These are phyloP conservation scores for Chrysosporium keratinophilum DNA, from an alignment of 2,329 filamentous ascomycete species.

Conservation along the genomic window DNA sequence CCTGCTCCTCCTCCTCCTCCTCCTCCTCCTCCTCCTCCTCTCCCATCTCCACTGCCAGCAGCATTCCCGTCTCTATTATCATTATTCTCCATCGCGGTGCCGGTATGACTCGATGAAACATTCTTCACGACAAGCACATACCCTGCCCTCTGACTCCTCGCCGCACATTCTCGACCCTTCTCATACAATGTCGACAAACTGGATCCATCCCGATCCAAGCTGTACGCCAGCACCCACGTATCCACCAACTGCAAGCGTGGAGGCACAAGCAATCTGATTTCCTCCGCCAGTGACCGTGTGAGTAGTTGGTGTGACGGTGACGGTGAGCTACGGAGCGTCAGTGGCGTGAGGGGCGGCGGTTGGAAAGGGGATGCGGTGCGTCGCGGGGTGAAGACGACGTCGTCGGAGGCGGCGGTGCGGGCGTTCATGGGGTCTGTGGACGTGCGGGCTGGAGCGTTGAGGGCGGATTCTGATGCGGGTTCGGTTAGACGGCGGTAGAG, in stretches of 20 bases:
- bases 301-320: constrained; percentile 54
- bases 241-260: constrained; percentile 78
- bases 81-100: constrained; percentile 5
- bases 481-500: constrained; percentile 56
- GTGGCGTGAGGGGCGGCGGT: constrained; percentile 75
- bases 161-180: constrained; percentile 57
- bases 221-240: constrained; percentile 78
- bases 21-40: constrained; percentile 31
- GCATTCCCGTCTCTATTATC: constrained; percentile 29
- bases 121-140: constrained; percentile 86
- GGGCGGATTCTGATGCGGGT: constrained; percentile 21
- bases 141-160: constrained; percentile 59
- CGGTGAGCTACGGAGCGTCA: constrained; percentile 55
- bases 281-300: constrained; percentile 66
- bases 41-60: constrained; percentile 13
- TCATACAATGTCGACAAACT: constrained; percentile 79
- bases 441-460: constrained; percentile 15
- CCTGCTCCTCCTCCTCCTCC: constrained; percentile 28
- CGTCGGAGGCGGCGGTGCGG: constrained; percentile 31
- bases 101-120: constrained; percentile 30
- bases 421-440: constrained; percentile 17
- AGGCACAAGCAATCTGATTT: constrained; percentile 81
- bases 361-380: constrained; percentile 69
- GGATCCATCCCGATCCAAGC: constrained; percentile 82
- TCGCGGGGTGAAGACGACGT: constrained; percentile 50